phyloP scores from a whole-genome alignment of 176 grass and related monocot genomes.

The Carex parvula region DNA sequence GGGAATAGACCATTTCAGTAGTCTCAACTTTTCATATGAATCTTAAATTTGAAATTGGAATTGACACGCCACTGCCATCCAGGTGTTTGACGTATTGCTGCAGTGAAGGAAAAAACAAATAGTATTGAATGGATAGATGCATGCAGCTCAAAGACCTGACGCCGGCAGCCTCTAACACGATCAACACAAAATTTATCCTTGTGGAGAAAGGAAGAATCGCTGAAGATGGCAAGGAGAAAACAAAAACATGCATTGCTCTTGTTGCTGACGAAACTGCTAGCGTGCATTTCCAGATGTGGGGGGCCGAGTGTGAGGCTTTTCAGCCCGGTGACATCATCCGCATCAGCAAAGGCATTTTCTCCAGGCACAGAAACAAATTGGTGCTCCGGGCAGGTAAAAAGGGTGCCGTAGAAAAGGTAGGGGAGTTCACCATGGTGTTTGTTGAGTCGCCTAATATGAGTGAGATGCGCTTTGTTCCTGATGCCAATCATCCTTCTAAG shows the following conservation, averaged over 20 bases:
- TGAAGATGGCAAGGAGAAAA: conserved; percentile 26
- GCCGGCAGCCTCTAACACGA: conserved; percentile 62
- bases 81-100: background rate
- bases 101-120: background rate
- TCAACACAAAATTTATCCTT: conserved; percentile 68
- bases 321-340: conserved; percentile 67
- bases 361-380: conserved; percentile 54
- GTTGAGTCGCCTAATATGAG: conserved; percentile 93
- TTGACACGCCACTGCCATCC: background rate
- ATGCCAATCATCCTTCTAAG: background rate
- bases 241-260: conserved; percentile 50
- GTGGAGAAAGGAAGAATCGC: conserved; percentile 39
- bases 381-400: conserved; percentile 60
- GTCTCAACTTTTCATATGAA: background rate
- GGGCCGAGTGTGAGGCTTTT: conserved; percentile 61
- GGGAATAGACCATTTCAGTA: background rate
- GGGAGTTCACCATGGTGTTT: conserved; percentile 66
- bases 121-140: background rate
- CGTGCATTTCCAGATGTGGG: conserved; percentile 78
- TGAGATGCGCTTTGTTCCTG: conserved; percentile 43
- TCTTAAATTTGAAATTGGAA: too few relatives aligned
- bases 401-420: conserved; percentile 28
- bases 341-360: conserved; percentile 66
- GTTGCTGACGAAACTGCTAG: conserved; percentile 68
- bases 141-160: conserved; percentile 51